A percentile compares a stretch with the other conserved stretches of the same genome.
phyloP scores from a whole-genome alignment of 140 eudicot genomes.

The Stevia rebaudiana region DNA sequence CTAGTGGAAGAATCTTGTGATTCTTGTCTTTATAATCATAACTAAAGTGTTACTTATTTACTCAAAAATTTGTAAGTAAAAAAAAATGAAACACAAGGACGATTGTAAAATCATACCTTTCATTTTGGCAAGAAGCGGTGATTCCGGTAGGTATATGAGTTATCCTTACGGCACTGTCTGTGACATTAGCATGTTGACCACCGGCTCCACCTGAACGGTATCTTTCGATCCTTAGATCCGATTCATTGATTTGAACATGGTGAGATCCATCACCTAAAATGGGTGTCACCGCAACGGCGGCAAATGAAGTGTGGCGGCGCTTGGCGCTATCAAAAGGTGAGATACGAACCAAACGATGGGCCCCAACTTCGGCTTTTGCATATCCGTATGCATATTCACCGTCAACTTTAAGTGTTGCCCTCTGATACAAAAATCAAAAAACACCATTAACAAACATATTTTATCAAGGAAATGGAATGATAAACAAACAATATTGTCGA shows the following conservation, averaged over 20 bases:
- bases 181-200: conserved; percentile 85
- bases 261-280: conserved; percentile 73
- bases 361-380: conserved; percentile 96
- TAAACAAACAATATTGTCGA: not conserved
- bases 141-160: conserved; percentile 90
- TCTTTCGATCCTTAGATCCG: conserved; percentile 81
- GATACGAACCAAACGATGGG: conserved; percentile 81
- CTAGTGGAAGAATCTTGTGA: not conserved
- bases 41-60: not conserved
- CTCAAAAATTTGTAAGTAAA: not conserved
- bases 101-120: conserved; percentile 42
- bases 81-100: not conserved
- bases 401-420: conserved; percentile 83
- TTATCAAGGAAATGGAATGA: not conserved
- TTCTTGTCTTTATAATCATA: not conserved
- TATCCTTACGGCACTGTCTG: conserved; percentile 88
- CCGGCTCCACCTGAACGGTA: conserved; percentile 93
- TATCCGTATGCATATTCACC: conserved; percentile 94
- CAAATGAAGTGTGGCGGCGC: conserved; percentile 92
- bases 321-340: conserved; percentile 95
- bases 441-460: conserved; percentile 2
- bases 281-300: conserved; percentile 95
- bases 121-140: conserved; percentile 83
- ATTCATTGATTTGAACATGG: conserved; percentile 71
- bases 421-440: conserved; percentile 29